A percentile compares a stretch with the other conserved stretches of the same genome.
These are phyloP conservation scores for Fomitopsis palustris DNA, from an alignment of 1,284 basidiomycete genomes.

Conservation along the genomic window DNA sequence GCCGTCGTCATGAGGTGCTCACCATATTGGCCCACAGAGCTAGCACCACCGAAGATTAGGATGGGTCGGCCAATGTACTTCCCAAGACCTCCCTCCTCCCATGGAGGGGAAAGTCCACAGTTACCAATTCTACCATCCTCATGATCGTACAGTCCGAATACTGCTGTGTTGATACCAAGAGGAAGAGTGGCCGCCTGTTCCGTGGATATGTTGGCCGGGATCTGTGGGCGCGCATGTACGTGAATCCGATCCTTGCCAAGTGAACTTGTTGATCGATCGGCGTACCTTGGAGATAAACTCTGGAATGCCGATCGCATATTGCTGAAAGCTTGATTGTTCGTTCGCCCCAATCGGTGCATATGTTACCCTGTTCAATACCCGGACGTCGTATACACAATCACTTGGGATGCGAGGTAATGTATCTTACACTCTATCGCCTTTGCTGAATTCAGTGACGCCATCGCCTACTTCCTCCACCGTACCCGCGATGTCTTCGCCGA, in stretches of 20 bases:
- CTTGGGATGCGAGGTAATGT: neutral
- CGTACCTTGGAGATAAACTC: neutral
- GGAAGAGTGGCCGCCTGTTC: constrained; percentile 11
- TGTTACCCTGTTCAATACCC: neutral
- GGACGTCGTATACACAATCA: neutral
- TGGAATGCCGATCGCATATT: neutral
- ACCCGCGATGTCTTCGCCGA: constrained; percentile 16
- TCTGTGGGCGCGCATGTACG: neutral
- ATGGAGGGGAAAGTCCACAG: constrained; percentile 14
- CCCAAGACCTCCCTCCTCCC: constrained; percentile 23
- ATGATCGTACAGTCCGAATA: constrained; percentile 1
- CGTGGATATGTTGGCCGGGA: neutral
- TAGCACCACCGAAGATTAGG: constrained; percentile 32
- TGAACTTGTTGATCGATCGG: too few relatives aligned
- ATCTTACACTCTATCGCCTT: constrained; percentile 16
- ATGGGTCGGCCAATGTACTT: constrained; percentile 28
- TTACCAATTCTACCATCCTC: neutral
- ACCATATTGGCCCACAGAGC: constrained; percentile 31
- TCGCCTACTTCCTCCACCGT: constrained; percentile 16
- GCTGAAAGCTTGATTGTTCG: neutral
- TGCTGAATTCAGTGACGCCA: constrained; percentile 10
- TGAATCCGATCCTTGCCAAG: too few relatives aligned
- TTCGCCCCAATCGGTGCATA: neutral
- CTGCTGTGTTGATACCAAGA: constrained; percentile 7
- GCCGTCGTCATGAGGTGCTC: neutral